Conservation (phyloP, 257 asterid genomes). For the Salvia rosmarinus region DNA sequence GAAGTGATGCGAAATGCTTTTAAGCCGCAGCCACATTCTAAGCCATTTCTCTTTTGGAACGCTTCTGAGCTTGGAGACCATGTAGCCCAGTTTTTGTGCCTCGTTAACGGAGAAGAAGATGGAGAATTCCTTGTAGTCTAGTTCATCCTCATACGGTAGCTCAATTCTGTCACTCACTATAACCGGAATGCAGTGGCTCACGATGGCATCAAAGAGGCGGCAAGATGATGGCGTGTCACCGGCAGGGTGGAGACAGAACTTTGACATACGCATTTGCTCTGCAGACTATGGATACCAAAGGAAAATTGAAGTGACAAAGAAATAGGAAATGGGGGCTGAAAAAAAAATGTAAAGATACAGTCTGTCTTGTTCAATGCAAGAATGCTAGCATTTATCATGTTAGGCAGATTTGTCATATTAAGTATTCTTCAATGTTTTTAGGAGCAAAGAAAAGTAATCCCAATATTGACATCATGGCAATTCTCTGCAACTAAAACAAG, state of each 20-base stretch:
- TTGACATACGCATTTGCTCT: conserved; percentile 73
- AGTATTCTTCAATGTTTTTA: neutral
- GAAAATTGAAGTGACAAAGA: no score
- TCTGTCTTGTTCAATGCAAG: conserved; percentile 9
- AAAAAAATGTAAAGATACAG: neutral
- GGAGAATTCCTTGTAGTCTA: conserved; percentile 81
- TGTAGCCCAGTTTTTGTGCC: conserved; percentile 55
- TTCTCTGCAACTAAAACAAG: neutral
- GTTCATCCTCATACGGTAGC: conserved; percentile 78
- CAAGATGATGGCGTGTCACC: conserved; percentile 96
- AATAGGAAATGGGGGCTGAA: neutral
- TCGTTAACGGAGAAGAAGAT: conserved; percentile 73
- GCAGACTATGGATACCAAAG: conserved; percentile 53
- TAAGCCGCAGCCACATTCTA: conserved; percentile 76
- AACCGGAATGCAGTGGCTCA: conserved; percentile 88
- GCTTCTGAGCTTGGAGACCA: conserved; percentile 59
- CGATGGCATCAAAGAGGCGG: conserved; percentile 87
- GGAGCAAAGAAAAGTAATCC: neutral
- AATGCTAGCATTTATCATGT: neutral
- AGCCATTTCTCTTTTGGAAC: conserved; percentile 64
- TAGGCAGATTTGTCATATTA: neutral
- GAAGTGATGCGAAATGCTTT: conserved; percentile 68
- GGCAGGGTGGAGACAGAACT: conserved; percentile 83
- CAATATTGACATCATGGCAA: neutral
- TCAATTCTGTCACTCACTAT: conserved; percentile 82